A percentile compares a stretch with the other conserved stretches of the same genome.
Conservation (phyloP, 2,329 filamentous ascomycete species). For the Fusarium sp. region DNA sequence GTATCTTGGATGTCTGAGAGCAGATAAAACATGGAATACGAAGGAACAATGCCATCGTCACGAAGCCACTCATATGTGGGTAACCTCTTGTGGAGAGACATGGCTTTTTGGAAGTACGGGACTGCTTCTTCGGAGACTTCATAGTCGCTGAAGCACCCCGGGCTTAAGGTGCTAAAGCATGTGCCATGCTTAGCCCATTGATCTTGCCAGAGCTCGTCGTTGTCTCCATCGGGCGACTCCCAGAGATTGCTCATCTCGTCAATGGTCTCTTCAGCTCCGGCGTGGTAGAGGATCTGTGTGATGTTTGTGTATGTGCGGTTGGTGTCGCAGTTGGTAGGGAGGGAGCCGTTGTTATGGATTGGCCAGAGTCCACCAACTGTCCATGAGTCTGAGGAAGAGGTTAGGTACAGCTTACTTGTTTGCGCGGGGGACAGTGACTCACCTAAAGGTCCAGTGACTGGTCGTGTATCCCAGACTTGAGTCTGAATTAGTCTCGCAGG, state of each 20-base stretch:
- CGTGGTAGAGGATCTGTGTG: conserved; percentile 22
- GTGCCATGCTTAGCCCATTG: conserved; percentile 17
- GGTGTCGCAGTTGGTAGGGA: conserved; percentile 11
- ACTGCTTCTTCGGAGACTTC: conserved; percentile 17
- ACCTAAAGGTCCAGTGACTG: conserved; percentile 14
- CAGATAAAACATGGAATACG: conserved; percentile 18
- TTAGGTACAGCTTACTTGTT: not conserved
- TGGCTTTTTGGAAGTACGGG: conserved; percentile 15
- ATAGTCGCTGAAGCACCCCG: conserved; percentile 16
- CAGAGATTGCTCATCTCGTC: conserved; percentile 13
- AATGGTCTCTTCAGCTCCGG: not conserved
- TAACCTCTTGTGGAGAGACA: conserved; percentile 16
- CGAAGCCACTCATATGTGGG: conserved; percentile 23
- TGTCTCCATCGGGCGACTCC: not conserved
- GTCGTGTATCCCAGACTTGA: conserved; percentile 25
- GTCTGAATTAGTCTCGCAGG: conserved; percentile 17
- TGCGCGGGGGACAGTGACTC: fast-evolving
- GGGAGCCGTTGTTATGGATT: conserved; percentile 11
- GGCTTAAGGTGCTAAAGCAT: conserved; percentile 19
- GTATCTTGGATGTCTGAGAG: conserved; percentile 16
- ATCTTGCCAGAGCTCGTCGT: conserved; percentile 19
- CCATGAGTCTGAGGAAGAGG: conserved; percentile 8
- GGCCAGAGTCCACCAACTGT: conserved; percentile 17
- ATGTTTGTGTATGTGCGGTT: conserved; percentile 33
- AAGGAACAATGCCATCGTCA: conserved; percentile 11